A percentile compares a stretch with the other conserved stretches of the same genome.
phyloP scores from a whole-genome alignment of 352 stramenopile species.

The Phytophthora niederhauseri region DNA sequence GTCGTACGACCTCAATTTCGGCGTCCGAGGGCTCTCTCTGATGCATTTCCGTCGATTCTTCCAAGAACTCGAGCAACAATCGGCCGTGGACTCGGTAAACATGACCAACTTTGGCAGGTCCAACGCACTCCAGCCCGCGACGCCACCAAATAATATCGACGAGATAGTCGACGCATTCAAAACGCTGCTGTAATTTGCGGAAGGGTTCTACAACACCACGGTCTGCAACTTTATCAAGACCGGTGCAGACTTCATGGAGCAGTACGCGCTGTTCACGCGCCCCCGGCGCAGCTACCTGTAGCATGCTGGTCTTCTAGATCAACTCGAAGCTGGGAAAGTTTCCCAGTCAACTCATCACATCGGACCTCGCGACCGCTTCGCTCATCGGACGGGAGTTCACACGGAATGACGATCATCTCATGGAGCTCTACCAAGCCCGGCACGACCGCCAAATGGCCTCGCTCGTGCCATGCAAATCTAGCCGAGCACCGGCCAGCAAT shows the following conservation, averaged over 20 bases:
- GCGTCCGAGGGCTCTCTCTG: conserved; percentile 6
- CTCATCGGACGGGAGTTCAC: conserved; percentile 1
- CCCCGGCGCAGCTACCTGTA: conserved; percentile 5
- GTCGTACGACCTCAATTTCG: conserved; percentile 19
- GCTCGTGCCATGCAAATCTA: neutral
- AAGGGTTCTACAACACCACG: too few species aligned
- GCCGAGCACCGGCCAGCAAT: neutral
- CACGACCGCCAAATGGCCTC: neutral
- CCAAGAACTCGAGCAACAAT: neutral
- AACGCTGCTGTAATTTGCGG: too few species aligned
- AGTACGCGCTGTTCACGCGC: neutral
- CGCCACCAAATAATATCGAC: neutral
- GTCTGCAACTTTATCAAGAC: too few species aligned
- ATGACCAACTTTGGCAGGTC: conserved; percentile 12
- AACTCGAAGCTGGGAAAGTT: conserved; percentile 23
- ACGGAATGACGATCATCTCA: conserved; percentile 5
- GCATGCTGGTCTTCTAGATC: conserved; percentile 18
- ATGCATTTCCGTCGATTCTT: conserved; percentile 16
- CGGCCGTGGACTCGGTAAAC: neutral
- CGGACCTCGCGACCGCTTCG: neutral
- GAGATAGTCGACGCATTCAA: too few species aligned
- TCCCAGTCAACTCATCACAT: conserved; percentile 7
- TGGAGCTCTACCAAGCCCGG: conserved; percentile 10
- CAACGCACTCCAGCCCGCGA: conserved; percentile 2
- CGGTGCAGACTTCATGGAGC: neutral